These are phyloP conservation scores for Tolypocladium ophioglossoides DNA, from an alignment of 2,329 filamentous ascomycete genomes.

Conservation along the genomic window DNA sequence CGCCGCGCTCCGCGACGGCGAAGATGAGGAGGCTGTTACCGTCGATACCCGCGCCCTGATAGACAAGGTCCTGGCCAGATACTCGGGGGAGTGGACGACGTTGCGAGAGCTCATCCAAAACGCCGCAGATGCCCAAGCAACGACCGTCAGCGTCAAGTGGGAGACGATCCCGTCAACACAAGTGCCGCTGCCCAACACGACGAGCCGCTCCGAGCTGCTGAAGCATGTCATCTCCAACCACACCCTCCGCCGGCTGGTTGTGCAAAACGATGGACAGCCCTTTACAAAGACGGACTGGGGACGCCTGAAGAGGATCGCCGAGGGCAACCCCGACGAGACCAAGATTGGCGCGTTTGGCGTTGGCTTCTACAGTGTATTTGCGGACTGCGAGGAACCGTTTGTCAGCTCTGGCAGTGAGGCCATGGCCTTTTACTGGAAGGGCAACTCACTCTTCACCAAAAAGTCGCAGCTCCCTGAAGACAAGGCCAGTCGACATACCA, in stretches of 20 bases:
- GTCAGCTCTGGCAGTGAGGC: constrained; percentile 85
- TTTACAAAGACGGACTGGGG: constrained; percentile 91
- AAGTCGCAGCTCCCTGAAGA: constrained; percentile 63
- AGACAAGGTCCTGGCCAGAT: constrained; percentile 92
- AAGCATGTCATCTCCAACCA: constrained; percentile 80
- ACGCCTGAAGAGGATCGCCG: constrained; percentile 90
- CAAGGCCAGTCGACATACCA: constrained; percentile 61
- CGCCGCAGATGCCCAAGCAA: constrained; percentile 91
- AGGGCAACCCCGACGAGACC: constrained; percentile 96
- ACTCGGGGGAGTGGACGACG: constrained; percentile 89
- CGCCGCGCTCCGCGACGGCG: constrained; percentile 73
- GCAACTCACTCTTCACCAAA: constrained; percentile 91
- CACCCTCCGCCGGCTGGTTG: constrained; percentile 76
- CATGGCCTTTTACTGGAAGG: constrained; percentile 99
- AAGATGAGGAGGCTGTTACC: constrained; percentile 93
- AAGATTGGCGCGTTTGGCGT: constrained; percentile 99
- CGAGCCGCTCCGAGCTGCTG: constrained; percentile 59
- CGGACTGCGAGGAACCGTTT: constrained; percentile 95
- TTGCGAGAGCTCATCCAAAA: constrained; percentile 95
- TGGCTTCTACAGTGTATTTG: constrained; percentile 97
- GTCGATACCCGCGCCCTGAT: constrained; percentile 95
- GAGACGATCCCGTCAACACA: constrained; percentile 78
- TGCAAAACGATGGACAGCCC: constrained; percentile 82
- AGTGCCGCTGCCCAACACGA: constrained; percentile 57
- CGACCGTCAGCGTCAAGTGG: constrained; percentile 81